These are phyloP conservation scores for Chaetomium sp. DNA, from an alignment of 2,329 filamentous ascomycete species.

Conservation along the genomic window DNA sequence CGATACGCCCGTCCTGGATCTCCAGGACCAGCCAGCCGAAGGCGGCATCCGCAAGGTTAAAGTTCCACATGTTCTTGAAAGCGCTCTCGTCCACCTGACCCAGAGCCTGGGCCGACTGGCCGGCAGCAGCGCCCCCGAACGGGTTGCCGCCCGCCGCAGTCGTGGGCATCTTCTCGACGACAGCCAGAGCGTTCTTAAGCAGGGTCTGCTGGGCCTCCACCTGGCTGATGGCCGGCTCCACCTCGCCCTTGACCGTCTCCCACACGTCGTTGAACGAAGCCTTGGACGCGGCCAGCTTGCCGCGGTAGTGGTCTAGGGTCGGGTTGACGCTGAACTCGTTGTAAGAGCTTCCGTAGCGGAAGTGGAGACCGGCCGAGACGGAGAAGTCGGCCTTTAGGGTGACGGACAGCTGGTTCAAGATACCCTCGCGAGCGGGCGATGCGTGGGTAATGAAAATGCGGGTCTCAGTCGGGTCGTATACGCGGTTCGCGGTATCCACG, in stretches of 20 bases:
- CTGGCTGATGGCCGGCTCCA: conserved; percentile 86
- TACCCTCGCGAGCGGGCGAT: conserved; percentile 90
- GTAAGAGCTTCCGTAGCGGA: conserved; percentile 98
- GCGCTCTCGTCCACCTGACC: conserved; percentile 96
- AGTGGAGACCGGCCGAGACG: conserved; percentile 93
- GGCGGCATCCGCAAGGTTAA: conserved; percentile 93
- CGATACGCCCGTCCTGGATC: conserved; percentile 90
- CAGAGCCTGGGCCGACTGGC: conserved; percentile 52
- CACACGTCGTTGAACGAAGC: conserved; percentile 98
- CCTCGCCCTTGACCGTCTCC: conserved; percentile 96
- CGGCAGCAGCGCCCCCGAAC: conserved; percentile 78
- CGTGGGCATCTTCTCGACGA: conserved; percentile 97
- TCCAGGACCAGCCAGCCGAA: conserved; percentile 95
- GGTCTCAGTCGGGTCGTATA: conserved; percentile 97
- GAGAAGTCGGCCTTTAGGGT: conserved; percentile 98
- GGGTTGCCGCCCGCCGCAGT: conserved; percentile 94
- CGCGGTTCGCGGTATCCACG: conserved; percentile 93
- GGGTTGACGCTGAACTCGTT: conserved; percentile 99
- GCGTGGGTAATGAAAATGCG: conserved; percentile 95
- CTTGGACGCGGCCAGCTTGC: conserved; percentile 95
- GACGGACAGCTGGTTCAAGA: conserved; percentile 95
- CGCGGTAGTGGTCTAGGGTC: conserved; percentile 94
- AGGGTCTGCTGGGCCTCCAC: conserved; percentile 93
- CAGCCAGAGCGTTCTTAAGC: conserved; percentile 80
- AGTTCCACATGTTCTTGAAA: conserved; percentile 99